Evolutionary conservation across 2,329 filamentous ascomycete genomes (phyloP), one percentile per base, ranked within the genome.

Genomic region (Cercospora canescens): DNA sequence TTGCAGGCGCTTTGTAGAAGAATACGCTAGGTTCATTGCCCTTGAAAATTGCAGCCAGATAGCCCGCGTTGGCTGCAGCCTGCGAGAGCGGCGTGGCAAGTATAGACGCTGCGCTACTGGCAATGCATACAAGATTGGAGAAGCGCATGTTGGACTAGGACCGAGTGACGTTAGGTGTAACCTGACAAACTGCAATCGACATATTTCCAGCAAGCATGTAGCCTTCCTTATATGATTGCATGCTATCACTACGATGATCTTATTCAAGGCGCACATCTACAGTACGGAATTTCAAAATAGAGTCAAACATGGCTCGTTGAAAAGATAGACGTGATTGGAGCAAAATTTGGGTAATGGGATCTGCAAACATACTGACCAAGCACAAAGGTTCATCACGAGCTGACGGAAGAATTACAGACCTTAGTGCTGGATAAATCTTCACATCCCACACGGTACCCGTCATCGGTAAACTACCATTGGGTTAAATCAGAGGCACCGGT

Each of bases 1-100:
- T 35, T n/a, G 52, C 52, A 18, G 52, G 14, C 6, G 52, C 52
- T 56, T 56, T 56, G n/a, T 56, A 56, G n/a, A 56, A 56, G 52
- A 56, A 56, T 28, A 56, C 52, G 12, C 52, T 56, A 24, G 52
- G 52, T 35, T 56, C 52, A 30, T 30, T 30, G n/a, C 52, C 52
- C n/a, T 35, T 56, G n/a, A 56, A 56, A 4, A 56, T 24, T 34
- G 52, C 52, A 35, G 52, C 52, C 9, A 56, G 52, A 56, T 35
- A 56, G 9, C 52, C 52, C 4, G 32, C 52, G n/a, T 56, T 56
- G 52, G 52, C 4, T 14, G 52, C 52, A 6, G 52, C 52, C 21
- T 26, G 28, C 18, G 52, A 11, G 16, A 35, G 52, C 28, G 52
- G 30, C 32, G 52, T 21, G 35, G 52, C 32, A 16, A 35, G 21